phyloP scores from a whole-genome alignment of 2,329 filamentous ascomycete genomes.

The Plenodomus lindquistii region DNA sequence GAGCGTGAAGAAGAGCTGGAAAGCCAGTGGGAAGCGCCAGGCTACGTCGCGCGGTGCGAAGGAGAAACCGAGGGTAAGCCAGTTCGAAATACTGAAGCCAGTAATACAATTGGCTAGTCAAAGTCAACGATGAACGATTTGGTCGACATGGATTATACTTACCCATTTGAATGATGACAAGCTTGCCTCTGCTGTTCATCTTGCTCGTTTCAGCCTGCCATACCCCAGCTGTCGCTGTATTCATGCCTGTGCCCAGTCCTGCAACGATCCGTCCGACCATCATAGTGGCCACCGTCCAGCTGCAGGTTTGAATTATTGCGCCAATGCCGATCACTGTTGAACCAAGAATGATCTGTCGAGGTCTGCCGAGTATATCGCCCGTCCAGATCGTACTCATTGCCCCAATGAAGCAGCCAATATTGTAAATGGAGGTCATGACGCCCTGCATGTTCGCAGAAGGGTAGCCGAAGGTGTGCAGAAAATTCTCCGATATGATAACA shows the following conservation, averaged over 20 bases:
- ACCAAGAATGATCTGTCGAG: conserved; percentile 62
- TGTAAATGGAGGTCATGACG: conserved; percentile 48
- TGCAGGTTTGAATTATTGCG: conserved; percentile 44
- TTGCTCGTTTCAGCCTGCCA: conserved; percentile 55
- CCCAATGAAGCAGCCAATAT: conserved; percentile 51
- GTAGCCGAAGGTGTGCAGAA: conserved; percentile 33
- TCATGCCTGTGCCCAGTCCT: conserved; percentile 53
- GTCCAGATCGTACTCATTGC: conserved; percentile 50
- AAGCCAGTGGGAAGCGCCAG: conserved; percentile 56
- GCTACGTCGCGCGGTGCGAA: conserved; percentile 43
- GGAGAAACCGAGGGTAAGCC: conserved; percentile 49
- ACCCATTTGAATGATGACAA: conserved; percentile 53
- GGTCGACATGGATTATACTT: not conserved
- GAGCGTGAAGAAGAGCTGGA: conserved; percentile 63
- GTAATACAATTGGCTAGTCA: conserved; percentile 46
- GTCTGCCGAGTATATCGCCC: conserved; percentile 63
- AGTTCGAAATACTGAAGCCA: conserved; percentile 50
- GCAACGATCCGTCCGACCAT: conserved; percentile 49
- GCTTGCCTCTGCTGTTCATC: conserved; percentile 50
- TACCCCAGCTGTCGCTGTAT: conserved; percentile 55
- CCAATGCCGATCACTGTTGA: conserved; percentile 47
- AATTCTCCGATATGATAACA: conserved; percentile 39
- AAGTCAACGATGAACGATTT: not conserved
- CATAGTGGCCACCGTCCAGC: conserved; percentile 44
- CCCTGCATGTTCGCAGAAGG: conserved; percentile 42